A percentile compares a stretch with the other conserved stretches of the same genome.
These are phyloP conservation scores for Taphrina flavorubra DNA, from an alignment of 1,139 yeast species.

Conservation along the genomic window DNA sequence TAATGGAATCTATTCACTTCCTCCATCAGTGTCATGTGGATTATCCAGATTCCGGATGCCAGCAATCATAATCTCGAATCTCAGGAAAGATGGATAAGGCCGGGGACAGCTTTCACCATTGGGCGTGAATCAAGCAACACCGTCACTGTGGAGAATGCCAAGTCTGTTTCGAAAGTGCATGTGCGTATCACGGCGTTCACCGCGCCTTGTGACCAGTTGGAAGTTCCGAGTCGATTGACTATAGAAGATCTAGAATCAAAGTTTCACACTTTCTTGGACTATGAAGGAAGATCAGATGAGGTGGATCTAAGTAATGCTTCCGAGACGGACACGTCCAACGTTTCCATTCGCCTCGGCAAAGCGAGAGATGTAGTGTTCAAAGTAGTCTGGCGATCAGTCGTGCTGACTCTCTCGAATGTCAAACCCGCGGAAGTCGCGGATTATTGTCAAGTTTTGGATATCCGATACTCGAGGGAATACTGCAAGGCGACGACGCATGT, in stretches of 20 bases:
- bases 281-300: background rate
- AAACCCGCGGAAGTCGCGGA: conserved; percentile 18
- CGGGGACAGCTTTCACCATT: conserved; percentile 14
- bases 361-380: conserved; percentile 3
- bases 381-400: conserved; percentile 30
- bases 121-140: conserved; percentile 17
- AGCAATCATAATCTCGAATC: background rate
- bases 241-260: conserved; percentile 29
- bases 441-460: conserved; percentile 23
- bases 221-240: conserved; percentile 15
- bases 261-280: conserved; percentile 23
- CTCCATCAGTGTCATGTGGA: conserved; percentile 13
- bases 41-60: conserved; percentile 17
- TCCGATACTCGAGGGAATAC: conserved; percentile 25
- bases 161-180: conserved; percentile 32
- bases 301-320: background rate
- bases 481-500: conserved; percentile 35
- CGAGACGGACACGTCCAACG: background rate
- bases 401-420: conserved; percentile 30
- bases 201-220: conserved; percentile 10
- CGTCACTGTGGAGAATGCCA: conserved; percentile 20
- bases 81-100: conserved; percentile 16
- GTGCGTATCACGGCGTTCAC: conserved; percentile 8
- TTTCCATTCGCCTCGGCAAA: conserved; percentile 6
- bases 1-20: no score